A percentile compares a stretch with the other conserved stretches of the same genome.
Conservation (phyloP, 2,329 filamentous ascomycete genomes). For the Fusarium sp. region DNA sequence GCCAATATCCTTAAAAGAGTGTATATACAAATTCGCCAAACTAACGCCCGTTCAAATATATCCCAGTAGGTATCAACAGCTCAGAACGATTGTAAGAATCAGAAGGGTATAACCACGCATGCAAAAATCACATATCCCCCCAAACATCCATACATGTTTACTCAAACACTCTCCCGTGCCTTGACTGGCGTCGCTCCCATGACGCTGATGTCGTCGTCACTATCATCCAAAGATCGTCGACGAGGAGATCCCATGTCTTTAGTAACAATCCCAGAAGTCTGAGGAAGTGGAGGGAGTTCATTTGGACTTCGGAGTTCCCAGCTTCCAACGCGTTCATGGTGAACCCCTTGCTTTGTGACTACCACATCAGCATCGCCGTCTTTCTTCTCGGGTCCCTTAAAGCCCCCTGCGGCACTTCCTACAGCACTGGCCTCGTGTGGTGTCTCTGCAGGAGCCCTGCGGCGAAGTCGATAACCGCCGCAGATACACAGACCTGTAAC, state of each 20-base stretch:
- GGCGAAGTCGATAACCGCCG: conserved; percentile 52
- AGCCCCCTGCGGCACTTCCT: conserved; percentile 55
- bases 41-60: conserved; percentile 31
- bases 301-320: conserved; percentile 60
- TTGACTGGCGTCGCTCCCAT: conserved; percentile 55
- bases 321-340: conserved; percentile 63
- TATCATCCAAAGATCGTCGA: conserved; percentile 44
- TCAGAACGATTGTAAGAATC: conserved; percentile 40
- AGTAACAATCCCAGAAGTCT: conserved; percentile 44
- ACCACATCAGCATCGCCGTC: conserved; percentile 59
- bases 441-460: conserved; percentile 25
- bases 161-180: conserved; percentile 56
- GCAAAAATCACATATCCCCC: background rate
- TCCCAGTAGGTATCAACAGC: conserved; percentile 17
- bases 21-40: conserved; percentile 16
- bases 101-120: conserved; percentile 41
- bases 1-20: conserved; percentile 23
- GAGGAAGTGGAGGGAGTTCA: conserved; percentile 15
- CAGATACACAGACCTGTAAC: conserved; percentile 52
- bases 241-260: conserved; percentile 40
- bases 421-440: conserved; percentile 22
- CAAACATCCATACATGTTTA: background rate
- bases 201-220: conserved; percentile 54
- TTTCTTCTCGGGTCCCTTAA: conserved; percentile 62
- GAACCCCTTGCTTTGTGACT: conserved; percentile 55